Evolutionary conservation across 2,329 filamentous ascomycete genomes (phyloP), one percentile per base, ranked within the genome.

Genomic region (Hypoxylon sp.): DNA sequence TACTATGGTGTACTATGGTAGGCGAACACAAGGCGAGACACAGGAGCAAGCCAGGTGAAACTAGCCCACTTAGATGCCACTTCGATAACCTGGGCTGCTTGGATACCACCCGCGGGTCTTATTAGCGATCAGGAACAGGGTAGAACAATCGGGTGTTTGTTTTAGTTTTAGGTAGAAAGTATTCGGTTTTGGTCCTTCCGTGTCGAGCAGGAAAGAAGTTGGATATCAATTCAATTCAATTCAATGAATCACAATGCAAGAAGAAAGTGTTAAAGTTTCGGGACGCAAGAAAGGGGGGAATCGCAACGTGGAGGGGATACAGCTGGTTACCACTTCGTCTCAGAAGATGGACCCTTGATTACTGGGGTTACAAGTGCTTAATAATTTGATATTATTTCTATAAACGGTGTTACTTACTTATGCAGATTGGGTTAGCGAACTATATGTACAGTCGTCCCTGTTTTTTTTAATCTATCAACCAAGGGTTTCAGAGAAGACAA

Each of bases 31-130:
- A 54, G 45, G 44, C 44, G 41, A 54, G 35, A 51, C 51, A 55
- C 51, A 44, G 46, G 47, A 54, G 45, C 27, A 40, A 26, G 38
- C 49, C 27, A 47, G 46, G 55, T 59, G 55, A 59, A 59, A 56
- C 55, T 31, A 56, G 51, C 36, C 52, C 55, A 52, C 47, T 47
- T 40, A 37, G 43, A 47, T 34, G 17, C 31, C 35, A 40, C 21
- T 9, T 25, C 21, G 9, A 5, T 9, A 25, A 25, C 21, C 21
- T n/a, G n/a, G n/a, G 17, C 31, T 30, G 36, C 21, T 9, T 25
- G 6, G 9, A 5, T 9, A 25, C 5, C 21, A 5, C 40, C 20
- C 46, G 48, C 55, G 42, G 54, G 46, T 38, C 55, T 25, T 21
- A 35, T 32, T n/a, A 34, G 43, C 25, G 44, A 47, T 35, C 50